Percentiles rank a stretch among this genome's conserved stretches.
These are phyloP conservation scores for Neocatenulostroma microsporum DNA, from an alignment of 2,329 filamentous ascomycete genomes.

Conservation along the genomic window DNA sequence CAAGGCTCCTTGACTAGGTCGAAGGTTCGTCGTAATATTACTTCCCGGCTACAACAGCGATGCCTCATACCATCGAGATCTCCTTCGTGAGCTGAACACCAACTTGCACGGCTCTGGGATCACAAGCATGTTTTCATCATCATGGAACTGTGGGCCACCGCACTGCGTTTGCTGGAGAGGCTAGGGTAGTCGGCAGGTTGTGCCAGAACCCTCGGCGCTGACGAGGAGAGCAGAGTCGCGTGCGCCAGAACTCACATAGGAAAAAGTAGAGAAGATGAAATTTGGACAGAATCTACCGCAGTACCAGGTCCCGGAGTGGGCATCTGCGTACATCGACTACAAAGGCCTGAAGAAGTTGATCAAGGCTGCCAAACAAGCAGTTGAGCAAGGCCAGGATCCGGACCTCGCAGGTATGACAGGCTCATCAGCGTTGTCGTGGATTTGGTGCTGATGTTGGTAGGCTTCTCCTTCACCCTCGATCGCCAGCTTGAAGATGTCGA, in stretches of 20 bases:
- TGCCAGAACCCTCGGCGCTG: not conserved
- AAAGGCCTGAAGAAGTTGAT: slow-evolving; percentile 92
- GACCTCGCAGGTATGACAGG: slow-evolving; percentile 93
- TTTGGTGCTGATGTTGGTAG: slow-evolving; percentile 43
- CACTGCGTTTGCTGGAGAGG: too few relatives aligned
- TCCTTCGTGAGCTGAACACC: not conserved
- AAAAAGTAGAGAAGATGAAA: slow-evolving; percentile 9
- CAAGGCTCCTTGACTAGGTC: not conserved
- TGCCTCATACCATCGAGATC: not conserved
- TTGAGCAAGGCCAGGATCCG: slow-evolving; percentile 54
- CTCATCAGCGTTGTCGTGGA: slow-evolving; percentile 18
- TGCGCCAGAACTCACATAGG: not conserved
- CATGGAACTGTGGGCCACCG: too few relatives aligned
- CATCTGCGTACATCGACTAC: slow-evolving; percentile 77
- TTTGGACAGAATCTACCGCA: slow-evolving; percentile 54
- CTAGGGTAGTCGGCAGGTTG: not conserved
- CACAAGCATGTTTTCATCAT: too few relatives aligned
- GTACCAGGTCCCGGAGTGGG: slow-evolving; percentile 84
- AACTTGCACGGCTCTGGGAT: too few relatives aligned
- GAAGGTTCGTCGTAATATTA: not conserved
- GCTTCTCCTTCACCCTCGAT: slow-evolving; percentile 94
- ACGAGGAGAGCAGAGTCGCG: not conserved
- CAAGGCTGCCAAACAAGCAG: slow-evolving; percentile 59
- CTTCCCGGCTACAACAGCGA: not conserved
- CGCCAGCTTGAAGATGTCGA: slow-evolving; percentile 97